Percentiles rank a stretch among this genome's conserved stretches.
Evolutionary conservation across 768 basidiomycete genomes (phyloP).

Genomic region (Leccinum arenicola): DNA sequence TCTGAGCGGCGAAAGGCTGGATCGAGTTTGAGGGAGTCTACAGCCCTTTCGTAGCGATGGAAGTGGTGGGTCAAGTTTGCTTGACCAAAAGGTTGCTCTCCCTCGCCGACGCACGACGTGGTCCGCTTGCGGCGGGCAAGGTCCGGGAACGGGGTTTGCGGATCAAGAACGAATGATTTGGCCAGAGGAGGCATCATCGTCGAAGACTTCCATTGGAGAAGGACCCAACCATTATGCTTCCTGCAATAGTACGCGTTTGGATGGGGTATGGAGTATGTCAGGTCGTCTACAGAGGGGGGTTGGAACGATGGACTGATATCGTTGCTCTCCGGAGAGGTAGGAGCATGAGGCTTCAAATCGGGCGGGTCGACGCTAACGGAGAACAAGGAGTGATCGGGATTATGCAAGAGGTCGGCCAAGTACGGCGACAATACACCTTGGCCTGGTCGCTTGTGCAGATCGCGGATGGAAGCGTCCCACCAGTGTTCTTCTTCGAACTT

Average conservation of each 20-base stretch:
- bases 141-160: slow-evolving; percentile 52
- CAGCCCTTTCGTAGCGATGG: slow-evolving; percentile 67
- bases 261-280: slow-evolving; percentile 71
- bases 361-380: slow-evolving; percentile 48
- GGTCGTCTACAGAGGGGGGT: slow-evolving; percentile 58
- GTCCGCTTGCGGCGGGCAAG: slow-evolving; percentile 46
- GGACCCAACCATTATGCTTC: slow-evolving; percentile 80
- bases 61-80: slow-evolving; percentile 77
- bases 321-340: slow-evolving; percentile 20
- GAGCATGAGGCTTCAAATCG: slow-evolving; percentile 26
- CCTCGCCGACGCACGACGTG: slow-evolving; percentile 52
- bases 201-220: slow-evolving; percentile 68
- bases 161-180: slow-evolving; percentile 44
- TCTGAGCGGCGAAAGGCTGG: slow-evolving; percentile 57
- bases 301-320: slow-evolving; percentile 14
- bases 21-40: slow-evolving; percentile 66
- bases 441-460: slow-evolving; percentile 54
- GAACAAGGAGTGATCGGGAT: slow-evolving; percentile 70
- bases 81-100: slow-evolving; percentile 42
- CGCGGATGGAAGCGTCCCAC: slow-evolving; percentile 59
- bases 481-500: slow-evolving; percentile 61
- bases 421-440: slow-evolving; percentile 67
- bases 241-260: slow-evolving; percentile 82
- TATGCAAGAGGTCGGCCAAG: slow-evolving; percentile 64
- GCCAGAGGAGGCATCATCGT: slow-evolving; percentile 60